Base-by-base conservation (phyloP, 108 stramenopile species). In the Bacterosira constricta region DNA sequence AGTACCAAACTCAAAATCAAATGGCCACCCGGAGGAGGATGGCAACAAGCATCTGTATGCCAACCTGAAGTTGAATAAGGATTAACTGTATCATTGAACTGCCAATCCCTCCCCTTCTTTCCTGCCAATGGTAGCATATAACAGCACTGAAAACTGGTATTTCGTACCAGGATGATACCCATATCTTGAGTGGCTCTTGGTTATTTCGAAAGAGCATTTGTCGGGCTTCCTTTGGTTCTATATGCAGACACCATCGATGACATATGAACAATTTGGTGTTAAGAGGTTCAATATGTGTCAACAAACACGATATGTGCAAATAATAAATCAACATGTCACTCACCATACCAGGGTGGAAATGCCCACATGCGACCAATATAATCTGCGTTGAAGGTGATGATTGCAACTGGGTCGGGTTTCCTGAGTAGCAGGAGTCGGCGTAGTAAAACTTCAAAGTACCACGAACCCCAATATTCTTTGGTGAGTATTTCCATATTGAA, bases 81-180 rank as follows among this genome's bases (percentile, higher is more conserved):
- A 13, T 46, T 57, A 44, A 69, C 56, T 36, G 20, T 38, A 0
- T 52, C 17, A 5, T 39, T 35, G 51, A 77, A 68, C 53, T 68
- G 66, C 23, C 27, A 39, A 21, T 62, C 61, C 39, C 34, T 25
- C 9, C 75, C 75, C 17, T 52, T 27, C 50, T 77, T 77, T 20
- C 56, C 56, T 7, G 75, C 75, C 31, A 77, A 12, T n/a, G 75
- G 75, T n/a, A 77, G 67, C 75, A 77, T 77, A 66, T 55, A 23
- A 51, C 51, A 17, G 75, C 75, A 15, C 55, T 58, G 38, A 77
- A 69, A 10, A 69, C 67, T 18, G 75, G 75, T 4, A 77, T 62
- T 32, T 77, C 75, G 29, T 77, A 77, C 61, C 68, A 31, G 3
- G 75, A 52, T 6, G 67, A 69, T 2, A 77, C 29, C 59, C 59